Percentiles rank a stretch among this genome's conserved stretches.
These are phyloP conservation scores for Russula griseocarnosa DNA, from an alignment of 768 basidiomycete genomes.

Conservation along the genomic window DNA sequence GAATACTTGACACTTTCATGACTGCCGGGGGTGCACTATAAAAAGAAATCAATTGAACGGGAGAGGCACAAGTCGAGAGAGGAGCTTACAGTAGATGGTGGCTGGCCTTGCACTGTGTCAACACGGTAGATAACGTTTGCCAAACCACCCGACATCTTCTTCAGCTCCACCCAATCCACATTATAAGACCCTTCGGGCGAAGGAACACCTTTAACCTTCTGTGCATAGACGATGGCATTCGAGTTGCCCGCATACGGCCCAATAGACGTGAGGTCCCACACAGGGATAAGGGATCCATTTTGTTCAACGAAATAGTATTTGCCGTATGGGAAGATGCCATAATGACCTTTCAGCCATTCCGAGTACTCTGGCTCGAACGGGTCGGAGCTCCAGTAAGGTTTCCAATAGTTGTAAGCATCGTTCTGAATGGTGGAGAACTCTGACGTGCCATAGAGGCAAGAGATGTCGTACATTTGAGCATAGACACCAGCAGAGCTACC, in stretches of 20 bases:
- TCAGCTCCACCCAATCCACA: conserved; percentile 24
- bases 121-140: conserved; percentile 22
- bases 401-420: conserved; percentile 11
- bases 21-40: conserved; percentile 15
- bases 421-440: conserved; percentile 9
- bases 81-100: conserved; percentile 13
- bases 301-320: conserved; percentile 20
- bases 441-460: background rate
- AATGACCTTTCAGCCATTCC: background rate
- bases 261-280: conserved; percentile 24
- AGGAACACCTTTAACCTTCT: conserved; percentile 8
- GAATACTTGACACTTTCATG: conserved; percentile 18
- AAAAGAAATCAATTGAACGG: too few species aligned
- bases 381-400: background rate
- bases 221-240: conserved; percentile 16
- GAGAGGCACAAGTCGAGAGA: background rate
- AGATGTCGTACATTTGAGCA: conserved; percentile 22
- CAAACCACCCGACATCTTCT: conserved; percentile 1
- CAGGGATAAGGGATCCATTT: background rate
- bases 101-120: conserved; percentile 16
- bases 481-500: conserved; percentile 22
- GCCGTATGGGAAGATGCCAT: conserved; percentile 6
- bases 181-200: conserved; percentile 2
- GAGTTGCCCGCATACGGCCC: conserved; percentile 1
- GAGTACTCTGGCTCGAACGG: background rate